These are phyloP conservation scores for Penicillium decumbens DNA, from an alignment of 2,329 filamentous ascomycete genomes.

Conservation along the genomic window DNA sequence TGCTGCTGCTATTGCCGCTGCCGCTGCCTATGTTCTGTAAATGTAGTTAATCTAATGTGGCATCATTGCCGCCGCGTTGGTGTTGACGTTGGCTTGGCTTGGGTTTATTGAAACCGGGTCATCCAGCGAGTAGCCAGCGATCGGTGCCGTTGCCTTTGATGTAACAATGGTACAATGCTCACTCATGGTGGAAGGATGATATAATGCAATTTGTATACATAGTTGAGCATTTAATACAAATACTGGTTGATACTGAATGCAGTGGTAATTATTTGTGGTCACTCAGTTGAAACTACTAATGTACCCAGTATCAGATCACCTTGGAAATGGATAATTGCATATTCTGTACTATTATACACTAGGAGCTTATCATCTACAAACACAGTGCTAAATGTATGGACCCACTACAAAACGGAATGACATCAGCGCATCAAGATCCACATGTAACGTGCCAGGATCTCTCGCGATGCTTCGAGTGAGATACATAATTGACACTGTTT, in stretches of 20 bases:
- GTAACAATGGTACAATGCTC: neutral
- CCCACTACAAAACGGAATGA: neutral
- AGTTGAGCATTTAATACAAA: neutral
- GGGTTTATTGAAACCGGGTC: neutral
- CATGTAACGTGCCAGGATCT: neutral
- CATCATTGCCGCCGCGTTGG: slow-evolving; percentile 3
- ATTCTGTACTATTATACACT: too few species aligned
- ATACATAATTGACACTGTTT: neutral
- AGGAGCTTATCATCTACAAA: too few species aligned
- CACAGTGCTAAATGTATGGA: neutral
- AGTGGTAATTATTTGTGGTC: too few species aligned
- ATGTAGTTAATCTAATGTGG: slow-evolving; percentile 12
- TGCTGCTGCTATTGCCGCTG: slow-evolving; percentile 24
- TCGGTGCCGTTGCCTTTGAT: neutral
- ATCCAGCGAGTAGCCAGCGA: neutral
- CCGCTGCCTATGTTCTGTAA: slow-evolving; percentile 26
- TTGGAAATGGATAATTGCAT: too few species aligned
- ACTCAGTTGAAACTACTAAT: too few species aligned
- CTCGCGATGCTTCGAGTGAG: neutral
- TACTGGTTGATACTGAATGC: neutral
- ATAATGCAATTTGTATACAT: neutral
- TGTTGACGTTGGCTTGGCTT: slow-evolving; percentile 1
- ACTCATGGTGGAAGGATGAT: neutral
- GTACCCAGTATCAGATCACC: too few species aligned
- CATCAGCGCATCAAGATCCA: neutral